A percentile compares a stretch with the other conserved stretches of the same genome.
Evolutionary conservation across 2,329 filamentous ascomycete genomes (phyloP).

Genomic region (Ceratocystis diversiconidia): DNA sequence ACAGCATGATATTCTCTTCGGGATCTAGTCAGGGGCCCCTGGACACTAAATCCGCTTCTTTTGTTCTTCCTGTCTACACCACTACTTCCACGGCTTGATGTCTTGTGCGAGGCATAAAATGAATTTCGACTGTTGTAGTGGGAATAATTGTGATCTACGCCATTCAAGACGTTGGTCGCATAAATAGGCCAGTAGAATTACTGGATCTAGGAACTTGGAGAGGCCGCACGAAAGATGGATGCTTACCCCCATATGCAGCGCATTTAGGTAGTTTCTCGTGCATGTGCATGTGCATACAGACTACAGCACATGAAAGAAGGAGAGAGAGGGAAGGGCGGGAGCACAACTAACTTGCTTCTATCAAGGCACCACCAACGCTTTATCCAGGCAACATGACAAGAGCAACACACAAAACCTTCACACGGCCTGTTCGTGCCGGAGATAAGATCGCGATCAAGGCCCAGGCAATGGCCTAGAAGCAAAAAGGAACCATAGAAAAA

Average conservation of each 20-base stretch:
- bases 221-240: no score
- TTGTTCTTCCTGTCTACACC: not conserved
- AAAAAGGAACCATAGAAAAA: not conserved
- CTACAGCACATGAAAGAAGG: not conserved
- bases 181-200: no score
- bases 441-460: no score
- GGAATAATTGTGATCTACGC: conserved; percentile 1
- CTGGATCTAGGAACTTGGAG: not conserved
- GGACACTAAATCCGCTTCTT: not conserved
- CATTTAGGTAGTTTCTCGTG: no score
- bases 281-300: no score
- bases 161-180: not conserved
- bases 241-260: no score
- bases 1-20: not conserved
- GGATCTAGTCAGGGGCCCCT: not conserved
- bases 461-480: no score
- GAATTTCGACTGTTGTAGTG: not conserved
- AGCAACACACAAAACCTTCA: no score
- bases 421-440: no score
- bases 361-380: not conserved
- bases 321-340: not conserved
- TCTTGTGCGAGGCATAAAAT: not conserved
- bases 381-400: no score
- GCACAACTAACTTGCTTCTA: no score
- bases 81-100: not conserved